phyloP scores from a whole-genome alignment of 2,329 filamentous ascomycete genomes.

The Onygena corvina region DNA sequence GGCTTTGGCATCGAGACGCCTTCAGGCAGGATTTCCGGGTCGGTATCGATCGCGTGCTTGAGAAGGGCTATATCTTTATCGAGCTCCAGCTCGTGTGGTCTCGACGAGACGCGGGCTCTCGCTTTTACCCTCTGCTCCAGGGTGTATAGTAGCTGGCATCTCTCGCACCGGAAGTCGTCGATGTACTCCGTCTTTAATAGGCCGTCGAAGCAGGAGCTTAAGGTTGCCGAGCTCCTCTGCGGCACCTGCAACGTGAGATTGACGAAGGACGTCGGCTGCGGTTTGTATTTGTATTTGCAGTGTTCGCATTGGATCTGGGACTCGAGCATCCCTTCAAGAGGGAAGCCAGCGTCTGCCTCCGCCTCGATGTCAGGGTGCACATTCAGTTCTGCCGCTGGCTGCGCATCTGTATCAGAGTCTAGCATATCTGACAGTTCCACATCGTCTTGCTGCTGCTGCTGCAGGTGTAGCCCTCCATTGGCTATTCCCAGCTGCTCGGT shows the following conservation, averaged over 20 bases:
- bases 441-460: constrained; percentile 21
- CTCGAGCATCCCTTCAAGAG: constrained; percentile 80
- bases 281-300: constrained; percentile 79
- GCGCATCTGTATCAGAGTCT: constrained; percentile 17
- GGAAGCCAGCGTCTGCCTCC: constrained; percentile 51
- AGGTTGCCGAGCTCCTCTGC: constrained; percentile 63
- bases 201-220: constrained; percentile 82
- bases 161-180: constrained; percentile 92
- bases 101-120: constrained; percentile 43
- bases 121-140: constrained; percentile 52
- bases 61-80: constrained; percentile 53
- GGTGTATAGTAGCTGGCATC: constrained; percentile 76
- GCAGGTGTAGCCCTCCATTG: not conserved
- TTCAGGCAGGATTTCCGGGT: constrained; percentile 66
- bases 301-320: constrained; percentile 91
- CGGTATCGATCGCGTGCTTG: constrained; percentile 56
- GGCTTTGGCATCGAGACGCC: constrained; percentile 64
- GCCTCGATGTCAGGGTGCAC: constrained; percentile 23
- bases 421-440: constrained; percentile 26
- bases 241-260: constrained; percentile 87
- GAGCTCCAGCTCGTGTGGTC: constrained; percentile 41
- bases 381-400: constrained; percentile 14
- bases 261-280: constrained; percentile 74
- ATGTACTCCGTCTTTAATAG: constrained; percentile 93
- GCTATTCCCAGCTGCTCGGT: not conserved